These are phyloP conservation scores for Picea glauca DNA, from an alignment of 75 land plant genomes.

Conservation along the genomic window DNA sequence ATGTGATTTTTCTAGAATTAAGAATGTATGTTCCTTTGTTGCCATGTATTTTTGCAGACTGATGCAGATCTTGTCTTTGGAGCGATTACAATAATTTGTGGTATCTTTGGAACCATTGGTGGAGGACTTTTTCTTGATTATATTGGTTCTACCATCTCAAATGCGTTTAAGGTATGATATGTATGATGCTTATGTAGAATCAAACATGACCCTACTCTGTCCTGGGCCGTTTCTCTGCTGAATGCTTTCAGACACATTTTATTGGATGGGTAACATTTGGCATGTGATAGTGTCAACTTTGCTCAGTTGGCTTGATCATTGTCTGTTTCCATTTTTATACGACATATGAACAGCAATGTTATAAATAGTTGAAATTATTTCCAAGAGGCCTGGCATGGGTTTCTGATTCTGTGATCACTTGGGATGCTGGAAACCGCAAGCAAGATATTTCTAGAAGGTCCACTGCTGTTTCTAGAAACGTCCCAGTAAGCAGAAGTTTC, in stretches of 20 bases:
- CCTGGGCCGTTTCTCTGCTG: not conserved
- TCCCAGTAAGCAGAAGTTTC: no score
- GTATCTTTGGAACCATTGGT: conserved; percentile 79
- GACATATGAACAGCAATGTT: no score
- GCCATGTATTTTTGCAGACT: conserved; percentile 33
- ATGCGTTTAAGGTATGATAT: conserved; percentile 77
- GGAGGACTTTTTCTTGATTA: conserved; percentile 81
- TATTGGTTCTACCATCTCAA: conserved; percentile 64
- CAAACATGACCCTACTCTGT: not conserved
- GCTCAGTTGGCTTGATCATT: no score
- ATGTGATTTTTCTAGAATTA: not conserved
- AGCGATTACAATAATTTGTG: conserved; percentile 82
- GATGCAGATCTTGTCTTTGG: conserved; percentile 95
- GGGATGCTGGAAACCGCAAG: no score
- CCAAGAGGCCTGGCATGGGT: no score
- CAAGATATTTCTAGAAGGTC: no score
- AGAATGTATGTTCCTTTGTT: not conserved
- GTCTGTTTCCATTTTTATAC: no score
- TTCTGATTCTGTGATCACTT: no score
- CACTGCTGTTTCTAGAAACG: no score
- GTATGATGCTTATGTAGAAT: not conserved
- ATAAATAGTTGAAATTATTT: no score
- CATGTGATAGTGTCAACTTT: not conserved
- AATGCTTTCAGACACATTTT: not conserved
- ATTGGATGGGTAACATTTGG: not conserved